Percentiles rank a stretch among this genome's conserved stretches.
These are phyloP conservation scores for Cladosporium oxysporum DNA, from an alignment of 2,329 filamentous ascomycete genomes.

Conservation along the genomic window DNA sequence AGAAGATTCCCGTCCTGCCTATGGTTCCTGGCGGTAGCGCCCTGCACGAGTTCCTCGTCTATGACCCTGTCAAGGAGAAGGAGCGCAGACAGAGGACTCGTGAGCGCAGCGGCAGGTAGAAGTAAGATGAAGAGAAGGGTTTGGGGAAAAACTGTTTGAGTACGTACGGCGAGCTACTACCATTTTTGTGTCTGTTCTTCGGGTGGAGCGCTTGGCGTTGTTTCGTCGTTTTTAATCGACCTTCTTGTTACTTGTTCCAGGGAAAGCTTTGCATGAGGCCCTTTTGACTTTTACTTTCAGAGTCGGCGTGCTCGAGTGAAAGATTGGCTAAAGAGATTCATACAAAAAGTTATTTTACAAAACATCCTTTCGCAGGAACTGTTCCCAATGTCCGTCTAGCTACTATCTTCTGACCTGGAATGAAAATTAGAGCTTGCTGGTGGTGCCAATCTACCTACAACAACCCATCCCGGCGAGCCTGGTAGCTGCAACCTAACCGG, in stretches of 20 bases:
- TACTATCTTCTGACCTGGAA: background rate
- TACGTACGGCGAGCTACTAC: background rate
- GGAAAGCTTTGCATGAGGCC: background rate
- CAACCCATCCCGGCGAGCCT: no score
- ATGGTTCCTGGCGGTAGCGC: conserved; percentile 91
- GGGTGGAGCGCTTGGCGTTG: conserved; percentile 12
- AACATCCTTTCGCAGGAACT: background rate
- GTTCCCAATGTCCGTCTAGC: background rate
- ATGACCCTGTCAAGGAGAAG: conserved; percentile 65
- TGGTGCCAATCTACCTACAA: background rate
- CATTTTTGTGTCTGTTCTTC: background rate
- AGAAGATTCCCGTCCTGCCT: conserved; percentile 88
- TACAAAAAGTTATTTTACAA: background rate
- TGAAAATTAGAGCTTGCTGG: background rate
- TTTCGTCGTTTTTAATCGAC: background rate
- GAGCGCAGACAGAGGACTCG: conserved; percentile 39
- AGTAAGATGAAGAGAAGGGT: background rate
- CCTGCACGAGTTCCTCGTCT: conserved; percentile 90
- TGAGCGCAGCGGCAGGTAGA: conserved; percentile 40
- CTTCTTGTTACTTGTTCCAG: background rate
- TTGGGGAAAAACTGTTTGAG: conserved; percentile 1
- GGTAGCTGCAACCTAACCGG: background rate
- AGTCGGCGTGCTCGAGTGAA: conserved; percentile 11
- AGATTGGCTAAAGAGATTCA: background rate
- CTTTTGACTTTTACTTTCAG: background rate